Evolutionary conservation across 352 stramenopile species (phyloP).

Genomic region (Phytopythium vexans): DNA sequence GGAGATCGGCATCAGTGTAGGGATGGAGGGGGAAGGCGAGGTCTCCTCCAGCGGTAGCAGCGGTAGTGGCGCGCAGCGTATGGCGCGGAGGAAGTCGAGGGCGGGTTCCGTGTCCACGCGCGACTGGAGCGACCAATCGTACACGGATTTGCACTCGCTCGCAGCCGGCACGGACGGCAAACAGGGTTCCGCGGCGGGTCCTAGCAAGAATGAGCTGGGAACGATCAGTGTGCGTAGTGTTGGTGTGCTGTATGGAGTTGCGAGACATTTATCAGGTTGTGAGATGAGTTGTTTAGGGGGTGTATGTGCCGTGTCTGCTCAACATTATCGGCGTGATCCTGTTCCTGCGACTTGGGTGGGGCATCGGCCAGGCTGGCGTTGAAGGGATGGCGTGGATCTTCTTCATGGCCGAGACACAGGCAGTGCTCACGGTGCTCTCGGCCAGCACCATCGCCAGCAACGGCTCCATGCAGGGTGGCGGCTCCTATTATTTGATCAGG

Average conservation of each 20-base stretch:
- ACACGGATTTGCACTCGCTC: conserved; percentile 45
- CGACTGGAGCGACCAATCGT: conserved; percentile 13
- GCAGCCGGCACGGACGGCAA: conserved; percentile 5
- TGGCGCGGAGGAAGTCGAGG: conserved; percentile 5
- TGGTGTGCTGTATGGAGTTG: background rate
- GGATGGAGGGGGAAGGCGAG: background rate
- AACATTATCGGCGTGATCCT: conserved; percentile 91
- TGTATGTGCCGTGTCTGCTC: conserved; percentile 87
- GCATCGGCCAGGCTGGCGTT: conserved; percentile 78
- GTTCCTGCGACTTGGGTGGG: conserved; percentile 85
- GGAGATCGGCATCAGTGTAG: conserved; percentile 18
- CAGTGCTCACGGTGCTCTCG: conserved; percentile 74
- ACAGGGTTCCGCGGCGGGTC: background rate
- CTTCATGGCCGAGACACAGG: conserved; percentile 53
- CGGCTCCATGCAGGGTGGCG: conserved; percentile 67
- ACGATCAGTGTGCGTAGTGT: conserved; percentile 34
- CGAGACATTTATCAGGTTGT: background rate
- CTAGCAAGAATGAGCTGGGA: conserved; percentile 28
- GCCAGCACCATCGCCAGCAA: conserved; percentile 87
- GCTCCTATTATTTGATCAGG: conserved; percentile 63
- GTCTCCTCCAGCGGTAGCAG: too few species aligned
- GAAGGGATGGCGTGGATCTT: conserved; percentile 76
- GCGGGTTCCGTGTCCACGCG: background rate
- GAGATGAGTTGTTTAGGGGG: conserved; percentile 36
- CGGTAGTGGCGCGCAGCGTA: too few species aligned